Base-by-base conservation (phyloP, 495 filamentous ascomycete genomes). In the Podospora didyma region DNA sequence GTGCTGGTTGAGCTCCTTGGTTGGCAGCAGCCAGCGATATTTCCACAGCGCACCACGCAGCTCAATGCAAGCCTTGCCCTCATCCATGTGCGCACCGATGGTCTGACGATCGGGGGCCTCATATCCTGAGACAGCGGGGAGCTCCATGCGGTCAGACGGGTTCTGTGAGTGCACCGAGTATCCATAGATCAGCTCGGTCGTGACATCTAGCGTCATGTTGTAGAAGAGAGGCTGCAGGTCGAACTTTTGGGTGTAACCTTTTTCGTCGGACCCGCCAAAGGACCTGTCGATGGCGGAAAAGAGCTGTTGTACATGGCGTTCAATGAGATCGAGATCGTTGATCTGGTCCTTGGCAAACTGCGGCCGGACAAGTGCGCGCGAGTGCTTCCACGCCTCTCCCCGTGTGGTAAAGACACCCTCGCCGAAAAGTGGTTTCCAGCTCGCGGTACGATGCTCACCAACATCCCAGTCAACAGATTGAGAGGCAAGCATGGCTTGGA, bases 171-270 rank as follows among this genome's bases (percentile, higher is more conserved):
- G 60, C 1, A 73, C 69, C 14, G 75, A 75, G 51, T 83, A 76
- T 3, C 89, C 87, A 50, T 90, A 86, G 3, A 93, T 73, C 63
- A 92, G 87, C 57, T 90, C 86, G 0, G 87, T 90, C 0, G 86
- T 78, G 0, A 85, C 75, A 64, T 92, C 88, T 9, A 91, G 74
- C 0, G 87, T 87, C 44, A 88, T 62, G n/a, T 69, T 55, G 69
- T 82, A 86, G 66, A 92, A 88, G 5, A 88, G 67, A 1, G 79
- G 73, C 63, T 87, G 85, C 6, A 92, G 69, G 64, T 92, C 83
- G 14, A 76, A 64, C 24, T 56, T 41, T 0, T 26, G 42, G 2
- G 65, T 69, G 73, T 67, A 70, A 2, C 58, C 57, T 7, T 34
- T n/a, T 9, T 41, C 17, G n/a, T n/a, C n/a, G 9, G 26, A 31